A percentile compares a stretch with the other conserved stretches of the same genome.
These are phyloP conservation scores for Buxus sempervirens DNA, from an alignment of 164 flowering plant species.

Conservation along the genomic window DNA sequence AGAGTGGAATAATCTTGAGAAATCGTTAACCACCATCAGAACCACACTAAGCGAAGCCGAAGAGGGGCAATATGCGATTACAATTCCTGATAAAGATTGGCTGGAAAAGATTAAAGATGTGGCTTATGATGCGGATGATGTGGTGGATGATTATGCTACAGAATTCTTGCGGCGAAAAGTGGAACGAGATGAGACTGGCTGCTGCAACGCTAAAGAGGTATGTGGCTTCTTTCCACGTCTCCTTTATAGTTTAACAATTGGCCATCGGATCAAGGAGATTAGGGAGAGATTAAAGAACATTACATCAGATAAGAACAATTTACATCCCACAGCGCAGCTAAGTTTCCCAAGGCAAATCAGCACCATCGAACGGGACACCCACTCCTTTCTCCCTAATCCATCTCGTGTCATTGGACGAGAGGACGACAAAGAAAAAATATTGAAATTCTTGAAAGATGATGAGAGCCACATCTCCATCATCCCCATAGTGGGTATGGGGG, in stretches of 20 bases:
- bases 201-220: neutral
- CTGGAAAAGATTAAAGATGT: conserved; percentile 5
- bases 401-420: too few relatives aligned
- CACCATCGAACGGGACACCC: neutral
- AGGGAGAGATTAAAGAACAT: neutral
- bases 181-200: neutral
- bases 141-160: conserved; percentile 1
- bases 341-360: neutral
- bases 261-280: too few relatives aligned
- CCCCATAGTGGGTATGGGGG: neutral
- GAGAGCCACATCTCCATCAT: neutral
- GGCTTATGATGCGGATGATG: conserved; percentile 8
- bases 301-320: too few relatives aligned
- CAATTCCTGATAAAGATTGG: conserved; percentile 1
- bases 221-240: neutral
- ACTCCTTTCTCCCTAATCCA: neutral
- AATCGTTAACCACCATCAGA: neutral
- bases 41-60: neutral
- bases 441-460: too few relatives aligned
- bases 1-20: neutral
- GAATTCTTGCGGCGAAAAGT: neutral
- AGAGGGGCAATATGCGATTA: neutral
- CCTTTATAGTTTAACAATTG: too few relatives aligned
- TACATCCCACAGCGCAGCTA: too few relatives aligned
- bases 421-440: neutral